Evolutionary conservation across 345 rosid genomes (phyloP).

Genomic region (Ricinus communis): DNA sequence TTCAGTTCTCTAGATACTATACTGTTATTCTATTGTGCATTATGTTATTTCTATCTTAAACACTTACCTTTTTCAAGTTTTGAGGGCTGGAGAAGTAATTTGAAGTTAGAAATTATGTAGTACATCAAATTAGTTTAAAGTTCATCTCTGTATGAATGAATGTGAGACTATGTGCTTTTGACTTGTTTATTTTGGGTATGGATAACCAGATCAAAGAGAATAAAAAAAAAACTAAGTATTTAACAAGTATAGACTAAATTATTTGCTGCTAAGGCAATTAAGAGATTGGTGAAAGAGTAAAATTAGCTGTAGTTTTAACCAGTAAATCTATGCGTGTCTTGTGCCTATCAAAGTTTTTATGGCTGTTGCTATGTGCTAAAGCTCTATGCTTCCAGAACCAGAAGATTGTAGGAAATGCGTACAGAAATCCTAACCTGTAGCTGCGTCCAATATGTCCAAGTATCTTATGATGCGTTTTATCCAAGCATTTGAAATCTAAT

Average conservation of each 20-base stretch:
- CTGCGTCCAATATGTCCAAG: neutral
- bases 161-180: too few species aligned
- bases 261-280: neutral
- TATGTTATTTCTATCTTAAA: neutral
- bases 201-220: neutral
- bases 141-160: neutral
- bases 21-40: neutral
- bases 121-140: neutral
- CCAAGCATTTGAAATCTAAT: neutral
- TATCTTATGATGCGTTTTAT: neutral
- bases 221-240: neutral
- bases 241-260: neutral
- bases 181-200: neutral
- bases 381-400: neutral
- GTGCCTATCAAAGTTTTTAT: neutral
- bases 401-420: neutral
- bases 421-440: neutral
- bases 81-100: neutral
- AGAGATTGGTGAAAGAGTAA: neutral
- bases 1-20: neutral
- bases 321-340: neutral
- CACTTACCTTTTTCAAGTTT: neutral
- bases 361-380: neutral
- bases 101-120: neutral
- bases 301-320: too few species aligned